These are phyloP conservation scores for Keithomyces neogunnii DNA, from an alignment of 2,329 filamentous ascomycete genomes.

Conservation along the genomic window DNA sequence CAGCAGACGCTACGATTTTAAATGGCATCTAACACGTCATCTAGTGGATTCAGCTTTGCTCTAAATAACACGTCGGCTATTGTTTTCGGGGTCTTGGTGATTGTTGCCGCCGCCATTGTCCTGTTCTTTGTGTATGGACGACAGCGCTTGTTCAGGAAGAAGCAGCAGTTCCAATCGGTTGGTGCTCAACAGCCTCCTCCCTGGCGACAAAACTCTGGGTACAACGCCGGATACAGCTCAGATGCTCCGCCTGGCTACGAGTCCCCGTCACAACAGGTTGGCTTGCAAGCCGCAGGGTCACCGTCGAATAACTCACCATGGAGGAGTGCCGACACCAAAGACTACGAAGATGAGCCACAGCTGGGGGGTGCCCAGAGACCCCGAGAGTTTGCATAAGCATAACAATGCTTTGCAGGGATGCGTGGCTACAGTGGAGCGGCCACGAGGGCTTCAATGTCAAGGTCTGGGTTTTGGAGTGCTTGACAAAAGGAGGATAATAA, in stretches of 20 bases:
- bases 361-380: constrained; percentile 22
- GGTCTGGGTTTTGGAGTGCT: neutral
- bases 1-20: neutral
- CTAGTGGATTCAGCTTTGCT: constrained; percentile 49
- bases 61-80: constrained; percentile 37
- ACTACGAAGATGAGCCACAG: constrained; percentile 22
- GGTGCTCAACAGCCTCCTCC: constrained; percentile 19
- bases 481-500: neutral
- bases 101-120: constrained; percentile 31
- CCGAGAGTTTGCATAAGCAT: constrained; percentile 22
- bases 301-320: constrained; percentile 17
- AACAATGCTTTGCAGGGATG: neutral
- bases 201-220: constrained; percentile 17
- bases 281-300: constrained; percentile 19
- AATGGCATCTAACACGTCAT: constrained; percentile 5
- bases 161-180: constrained; percentile 5
- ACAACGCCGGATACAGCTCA: constrained; percentile 15
- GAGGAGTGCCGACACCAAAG: constrained; percentile 15
- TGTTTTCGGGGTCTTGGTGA: constrained; percentile 38
- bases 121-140: constrained; percentile 26
- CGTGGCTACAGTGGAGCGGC: neutral
- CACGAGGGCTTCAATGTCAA: neutral
- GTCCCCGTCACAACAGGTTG: constrained; percentile 21
- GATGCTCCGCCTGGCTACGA: constrained; percentile 26
- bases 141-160: constrained; percentile 17